Conservation (phyloP, 2,329 filamentous ascomycete genomes). For the Hypocrella siamensis region DNA sequence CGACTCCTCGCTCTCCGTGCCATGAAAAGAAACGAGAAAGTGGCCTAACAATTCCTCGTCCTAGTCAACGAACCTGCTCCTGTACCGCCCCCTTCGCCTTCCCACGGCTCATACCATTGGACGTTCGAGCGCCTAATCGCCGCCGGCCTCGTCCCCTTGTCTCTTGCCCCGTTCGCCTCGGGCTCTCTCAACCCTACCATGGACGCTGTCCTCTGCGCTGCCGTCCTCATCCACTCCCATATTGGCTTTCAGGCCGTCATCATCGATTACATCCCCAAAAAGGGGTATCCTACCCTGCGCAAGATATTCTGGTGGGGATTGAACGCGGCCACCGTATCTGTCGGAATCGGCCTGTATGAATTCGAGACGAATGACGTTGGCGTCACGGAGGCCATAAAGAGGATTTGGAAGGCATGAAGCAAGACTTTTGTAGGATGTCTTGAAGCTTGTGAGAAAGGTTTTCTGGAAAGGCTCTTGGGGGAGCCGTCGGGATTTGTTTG, state of each 20-base stretch:
- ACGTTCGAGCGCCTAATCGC: constrained; percentile 81
- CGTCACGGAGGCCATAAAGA: constrained; percentile 74
- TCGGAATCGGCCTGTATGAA: constrained; percentile 84
- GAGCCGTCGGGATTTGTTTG: too few species aligned
- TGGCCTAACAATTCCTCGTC: constrained; percentile 3
- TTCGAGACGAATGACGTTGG: constrained; percentile 99
- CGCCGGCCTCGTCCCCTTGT: constrained; percentile 69
- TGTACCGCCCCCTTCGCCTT: constrained; percentile 54
- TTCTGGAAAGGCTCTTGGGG: too few species aligned
- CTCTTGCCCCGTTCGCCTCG: constrained; percentile 79
- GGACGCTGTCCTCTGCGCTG: constrained; percentile 72
- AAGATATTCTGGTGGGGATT: constrained; percentile 62
- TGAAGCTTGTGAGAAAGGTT: too few species aligned
- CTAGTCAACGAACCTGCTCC: constrained; percentile 75
- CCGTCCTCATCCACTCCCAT: constrained; percentile 83
- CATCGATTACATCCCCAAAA: constrained; percentile 76
- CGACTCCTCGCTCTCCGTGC: too few species aligned
- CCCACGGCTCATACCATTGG: constrained; percentile 97
- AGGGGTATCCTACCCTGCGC: constrained; percentile 51
- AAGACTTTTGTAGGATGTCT: too few species aligned
- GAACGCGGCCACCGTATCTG: constrained; percentile 61
- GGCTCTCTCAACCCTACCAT: constrained; percentile 79
- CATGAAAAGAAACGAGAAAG: too few species aligned
- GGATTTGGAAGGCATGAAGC: constrained; percentile 68
- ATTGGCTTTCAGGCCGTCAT: constrained; percentile 86